Conservation (phyloP, 495 filamentous ascomycete species). For the Hyaloscypha hepaticicola region DNA sequence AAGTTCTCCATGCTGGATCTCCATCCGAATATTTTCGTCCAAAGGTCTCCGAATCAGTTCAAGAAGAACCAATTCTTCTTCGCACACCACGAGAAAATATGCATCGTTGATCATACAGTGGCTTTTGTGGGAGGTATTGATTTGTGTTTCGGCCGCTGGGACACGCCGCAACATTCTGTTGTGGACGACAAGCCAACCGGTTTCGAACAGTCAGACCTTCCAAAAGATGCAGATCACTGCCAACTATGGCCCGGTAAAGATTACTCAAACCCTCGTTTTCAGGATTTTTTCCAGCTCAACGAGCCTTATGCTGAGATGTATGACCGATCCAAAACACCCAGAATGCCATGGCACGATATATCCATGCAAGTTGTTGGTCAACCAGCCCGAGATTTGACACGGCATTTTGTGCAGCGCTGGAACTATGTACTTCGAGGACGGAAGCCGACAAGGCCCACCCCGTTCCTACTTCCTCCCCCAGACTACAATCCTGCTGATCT, state of each 20-base stretch:
- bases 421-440: slow-evolving; percentile 94
- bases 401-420: slow-evolving; percentile 99
- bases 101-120: slow-evolving; percentile 92
- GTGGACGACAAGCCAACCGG: slow-evolving; percentile 94
- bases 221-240: slow-evolving; percentile 89
- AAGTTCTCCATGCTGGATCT: slow-evolving; percentile 97
- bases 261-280: slow-evolving; percentile 93
- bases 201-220: slow-evolving; percentile 75
- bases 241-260: slow-evolving; percentile 98
- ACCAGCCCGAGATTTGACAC: slow-evolving; percentile 87
- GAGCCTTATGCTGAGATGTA: slow-evolving; percentile 99
- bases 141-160: slow-evolving; percentile 96
- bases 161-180: slow-evolving; percentile 88
- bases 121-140: slow-evolving; percentile 97
- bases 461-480: slow-evolving; percentile 88
- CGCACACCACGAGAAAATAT: slow-evolving; percentile 97
- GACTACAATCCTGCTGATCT: slow-evolving; percentile 85
- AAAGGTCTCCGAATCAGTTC: slow-evolving; percentile 94
- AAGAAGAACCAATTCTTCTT: slow-evolving; percentile 99
- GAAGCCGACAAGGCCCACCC: slow-evolving; percentile 90
- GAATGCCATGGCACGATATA: slow-evolving; percentile 99
- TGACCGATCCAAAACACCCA: slow-evolving; percentile 77
- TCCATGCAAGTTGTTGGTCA: slow-evolving; percentile 98
- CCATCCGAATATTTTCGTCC: slow-evolving; percentile 93
- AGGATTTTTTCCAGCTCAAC: slow-evolving; percentile 90